Percentiles rank a stretch among this genome's conserved stretches.
Evolutionary conservation across 1,284 basidiomycete species (phyloP).

Genomic region (Phellopilus nigrolimitatus): DNA sequence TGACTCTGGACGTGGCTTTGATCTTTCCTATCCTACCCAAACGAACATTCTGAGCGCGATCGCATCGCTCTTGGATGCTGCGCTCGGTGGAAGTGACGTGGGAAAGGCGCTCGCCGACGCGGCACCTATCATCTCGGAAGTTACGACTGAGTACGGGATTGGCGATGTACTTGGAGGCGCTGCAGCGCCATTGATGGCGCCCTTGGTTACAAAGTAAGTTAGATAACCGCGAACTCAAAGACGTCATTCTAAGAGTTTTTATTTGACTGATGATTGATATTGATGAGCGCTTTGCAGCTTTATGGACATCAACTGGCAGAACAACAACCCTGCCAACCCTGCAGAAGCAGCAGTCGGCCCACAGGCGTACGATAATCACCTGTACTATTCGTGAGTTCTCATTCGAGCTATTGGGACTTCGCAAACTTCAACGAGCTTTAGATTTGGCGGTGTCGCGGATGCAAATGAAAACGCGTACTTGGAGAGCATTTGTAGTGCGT

Average conservation of each 20-base stretch:
- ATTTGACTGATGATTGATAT: neutral
- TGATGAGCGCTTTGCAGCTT: slow-evolving; percentile 40
- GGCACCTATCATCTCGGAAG: slow-evolving; percentile 44
- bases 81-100: slow-evolving; percentile 38
- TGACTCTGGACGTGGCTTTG: too few relatives aligned
- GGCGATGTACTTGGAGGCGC: slow-evolving; percentile 29
- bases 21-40: too few relatives aligned
- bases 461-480: slow-evolving; percentile 62
- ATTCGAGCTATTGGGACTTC: neutral
- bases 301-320: slow-evolving; percentile 76
- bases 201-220: slow-evolving; percentile 48
- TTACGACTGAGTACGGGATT: slow-evolving; percentile 35
- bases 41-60: slow-evolving; percentile 18
- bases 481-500: slow-evolving; percentile 61
- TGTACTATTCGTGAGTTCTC: slow-evolving; percentile 60
- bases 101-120: slow-evolving; percentile 40
- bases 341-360: slow-evolving; percentile 62
- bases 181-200: slow-evolving; percentile 24
- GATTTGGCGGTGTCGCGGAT: slow-evolving; percentile 67
- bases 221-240: neutral
- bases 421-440: slow-evolving; percentile 26
- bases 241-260: neutral
- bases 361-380: slow-evolving; percentile 71
- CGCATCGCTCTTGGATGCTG: slow-evolving; percentile 3
- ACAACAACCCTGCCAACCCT: slow-evolving; percentile 62